Base-by-base conservation (phyloP, 2,329 filamentous ascomycete species). In the Hypoxylon sp. region DNA sequence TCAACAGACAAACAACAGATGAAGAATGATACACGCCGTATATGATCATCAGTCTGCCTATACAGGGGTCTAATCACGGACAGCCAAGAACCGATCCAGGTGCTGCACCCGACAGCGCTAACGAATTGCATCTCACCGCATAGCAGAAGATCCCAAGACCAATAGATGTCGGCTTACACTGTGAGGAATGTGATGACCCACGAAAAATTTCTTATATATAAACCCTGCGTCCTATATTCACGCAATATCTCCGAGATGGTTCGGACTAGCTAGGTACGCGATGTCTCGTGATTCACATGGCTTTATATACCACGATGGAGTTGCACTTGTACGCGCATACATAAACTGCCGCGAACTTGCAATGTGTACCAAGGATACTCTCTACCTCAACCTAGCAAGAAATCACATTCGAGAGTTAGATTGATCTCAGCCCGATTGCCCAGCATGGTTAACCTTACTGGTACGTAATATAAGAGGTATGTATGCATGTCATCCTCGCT, bases 361-460 rank as follows among this genome's bases (percentile, higher is more conserved):
- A 20, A 35, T 27, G 33, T 56, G 44, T 51, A 44, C 44, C n/a
- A 8, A 8, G 33, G 17, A 35, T 48, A 51, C 17, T 51, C 30
- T 27, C 30, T 48, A 20, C 14, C 14, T 56, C n/a, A 27, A 30
- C 48, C 6, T n/a, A 31, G 53, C 25, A 14, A 10, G 10, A 3
- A 35, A 1, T 50, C 17, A 22, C 2, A 22, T 11, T 44, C 3
- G 7, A 44, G n/a, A 42, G 17, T 22, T 8, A 44, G 7, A 33
- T 31, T 33, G 42, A 27, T 54, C 4, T 33, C 40, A 17, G 7
- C 13, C 33, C 40, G 42, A 33, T 53, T 17, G 33, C 46, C 57
- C 33, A 66, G 1, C 46, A 71, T 71, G 69, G 66, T 71, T 27
- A 71, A 71, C 49, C 48, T 65, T 27, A 71, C 66, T 20, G 25